A percentile compares a stretch with the other conserved stretches of the same genome.
Conservation (phyloP, 176 grass and related monocot species). For the Avena eriantha region DNA sequence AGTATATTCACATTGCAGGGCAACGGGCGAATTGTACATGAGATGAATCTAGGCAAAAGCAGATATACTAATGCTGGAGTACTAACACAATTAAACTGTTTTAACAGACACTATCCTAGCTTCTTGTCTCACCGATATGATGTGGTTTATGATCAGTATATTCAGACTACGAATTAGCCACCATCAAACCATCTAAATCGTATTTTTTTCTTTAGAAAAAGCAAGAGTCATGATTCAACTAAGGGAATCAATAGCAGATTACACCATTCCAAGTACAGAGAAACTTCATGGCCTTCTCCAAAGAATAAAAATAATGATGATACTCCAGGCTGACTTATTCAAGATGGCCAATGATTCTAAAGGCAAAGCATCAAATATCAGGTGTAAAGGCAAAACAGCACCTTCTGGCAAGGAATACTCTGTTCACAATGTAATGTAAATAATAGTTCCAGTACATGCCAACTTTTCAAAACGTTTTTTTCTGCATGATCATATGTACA, state of each 20-base stretch:
- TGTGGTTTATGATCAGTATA: neutral
- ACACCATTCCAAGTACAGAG: neutral
- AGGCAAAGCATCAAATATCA: neutral
- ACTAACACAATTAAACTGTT: neutral
- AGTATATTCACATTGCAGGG: neutral
- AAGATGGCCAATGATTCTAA: neutral
- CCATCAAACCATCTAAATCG: neutral
- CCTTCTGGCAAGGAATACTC: neutral
- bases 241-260: conserved; percentile 3
- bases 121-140: neutral
- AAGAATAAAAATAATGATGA: neutral
- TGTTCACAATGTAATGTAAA: neutral
- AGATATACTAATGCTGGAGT: neutral
- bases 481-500: neutral
- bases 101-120: conserved; percentile 1
- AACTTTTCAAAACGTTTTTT: neutral
- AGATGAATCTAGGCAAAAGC: neutral
- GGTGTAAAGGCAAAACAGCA: neutral
- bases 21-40: neutral
- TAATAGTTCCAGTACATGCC: neutral
- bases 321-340: neutral
- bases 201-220: conserved; percentile 6
- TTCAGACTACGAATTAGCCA: neutral
- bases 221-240: neutral
- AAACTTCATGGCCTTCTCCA: neutral